Conservation (phyloP, 2,329 filamentous ascomycete genomes). For the Coniochaeta pulveracea region DNA sequence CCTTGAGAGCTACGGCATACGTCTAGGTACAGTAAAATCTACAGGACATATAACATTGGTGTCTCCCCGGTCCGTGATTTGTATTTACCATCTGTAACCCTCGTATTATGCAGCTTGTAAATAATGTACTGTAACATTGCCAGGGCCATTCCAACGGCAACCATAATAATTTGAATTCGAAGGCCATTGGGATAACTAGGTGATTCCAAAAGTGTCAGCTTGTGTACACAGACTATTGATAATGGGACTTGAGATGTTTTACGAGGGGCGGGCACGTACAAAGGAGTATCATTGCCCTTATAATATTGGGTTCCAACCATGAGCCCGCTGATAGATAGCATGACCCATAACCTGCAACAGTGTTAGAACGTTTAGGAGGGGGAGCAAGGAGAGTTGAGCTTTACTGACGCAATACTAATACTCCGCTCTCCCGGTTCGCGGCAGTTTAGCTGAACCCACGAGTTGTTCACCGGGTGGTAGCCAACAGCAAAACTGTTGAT, state of each 20-base stretch:
- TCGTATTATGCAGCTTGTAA: conserved; percentile 7
- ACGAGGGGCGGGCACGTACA: conserved; percentile 6
- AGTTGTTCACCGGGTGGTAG: conserved; percentile 41
- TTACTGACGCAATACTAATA: conserved; percentile 33
- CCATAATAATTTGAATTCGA: conserved; percentile 8
- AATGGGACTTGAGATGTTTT: background rate
- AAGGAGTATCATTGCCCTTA: conserved; percentile 10
- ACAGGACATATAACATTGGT: too few relatives aligned
- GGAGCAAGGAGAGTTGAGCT: background rate
- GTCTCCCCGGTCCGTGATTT: too few relatives aligned
- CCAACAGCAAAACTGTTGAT: conserved; percentile 39
- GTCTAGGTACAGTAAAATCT: too few relatives aligned
- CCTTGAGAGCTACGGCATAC: too few relatives aligned
- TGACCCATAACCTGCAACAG: conserved; percentile 11
- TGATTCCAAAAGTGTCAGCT: background rate
- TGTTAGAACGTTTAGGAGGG: background rate
- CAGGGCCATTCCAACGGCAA: conserved; percentile 6
- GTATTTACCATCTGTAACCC: too few relatives aligned
- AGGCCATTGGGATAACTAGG: conserved; percentile 7
- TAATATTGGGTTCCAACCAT: conserved; percentile 16
- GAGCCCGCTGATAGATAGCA: conserved; percentile 14
- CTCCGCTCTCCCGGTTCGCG: conserved; percentile 31
- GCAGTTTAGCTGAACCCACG: conserved; percentile 41
- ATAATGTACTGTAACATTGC: conserved; percentile 6
- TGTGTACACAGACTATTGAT: background rate